phyloP scores from a whole-genome alignment of 352 stramenopile species.

The Blastocystis sp. region DNA sequence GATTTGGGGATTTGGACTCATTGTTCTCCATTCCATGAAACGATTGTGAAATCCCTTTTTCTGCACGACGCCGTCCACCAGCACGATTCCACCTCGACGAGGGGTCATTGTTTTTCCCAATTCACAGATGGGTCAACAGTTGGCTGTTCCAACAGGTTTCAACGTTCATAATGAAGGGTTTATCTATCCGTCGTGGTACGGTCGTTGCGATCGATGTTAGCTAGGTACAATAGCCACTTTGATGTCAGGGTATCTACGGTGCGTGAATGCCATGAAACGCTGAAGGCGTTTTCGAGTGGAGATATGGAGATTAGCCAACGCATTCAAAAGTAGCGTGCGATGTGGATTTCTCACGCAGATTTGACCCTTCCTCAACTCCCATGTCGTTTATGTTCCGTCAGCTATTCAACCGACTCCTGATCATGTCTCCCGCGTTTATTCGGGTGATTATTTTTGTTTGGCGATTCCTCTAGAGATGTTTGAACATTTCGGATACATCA shows the following conservation, averaged over 20 bases:
- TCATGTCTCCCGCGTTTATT: conserved; percentile 42
- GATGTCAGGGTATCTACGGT: conserved; percentile 19
- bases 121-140: conserved; percentile 41
- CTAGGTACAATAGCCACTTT: conserved; percentile 25
- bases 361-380: conserved; percentile 20
- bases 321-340: conserved; percentile 24
- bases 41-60: no score
- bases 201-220: background rate
- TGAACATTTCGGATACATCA: background rate
- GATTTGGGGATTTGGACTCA: no score
- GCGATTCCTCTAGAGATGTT: conserved; percentile 3
- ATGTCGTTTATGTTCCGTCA: conserved; percentile 53
- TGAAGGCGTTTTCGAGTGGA: conserved; percentile 3
- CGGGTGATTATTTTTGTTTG: background rate
- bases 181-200: conserved; percentile 10
- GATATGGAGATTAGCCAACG: conserved; percentile 26
- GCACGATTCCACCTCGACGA: no score
- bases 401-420: conserved; percentile 36
- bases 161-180: conserved; percentile 10
- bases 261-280: background rate
- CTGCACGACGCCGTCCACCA: no score
- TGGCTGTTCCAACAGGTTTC: conserved; percentile 42
- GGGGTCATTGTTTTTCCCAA: no score
- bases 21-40: no score
- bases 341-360: background rate